A percentile compares a stretch with the other conserved stretches of the same genome.
Evolutionary conservation across 225 moss, liverwort and hornwort genomes (phyloP).

Genomic region (Pseudoscleropodium purum): DNA sequence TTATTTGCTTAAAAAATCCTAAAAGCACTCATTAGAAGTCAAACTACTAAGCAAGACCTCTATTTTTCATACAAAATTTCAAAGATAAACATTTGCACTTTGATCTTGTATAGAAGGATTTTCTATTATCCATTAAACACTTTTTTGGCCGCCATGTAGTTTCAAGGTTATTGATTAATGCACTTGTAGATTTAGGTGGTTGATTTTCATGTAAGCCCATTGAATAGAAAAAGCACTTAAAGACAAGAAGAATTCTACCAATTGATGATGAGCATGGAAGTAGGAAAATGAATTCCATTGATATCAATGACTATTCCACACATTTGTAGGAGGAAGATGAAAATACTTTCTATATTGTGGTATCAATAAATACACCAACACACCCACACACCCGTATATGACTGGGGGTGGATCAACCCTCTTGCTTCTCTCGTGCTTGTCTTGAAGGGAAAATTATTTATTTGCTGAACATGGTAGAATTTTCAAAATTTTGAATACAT

Average conservation of each 20-base stretch:
- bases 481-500: too few relatives aligned
- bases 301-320: neutral
- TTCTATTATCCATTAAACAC: neutral
- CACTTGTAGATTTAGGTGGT: neutral
- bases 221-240: neutral
- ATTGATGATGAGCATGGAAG: too few relatives aligned
- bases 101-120: fast-evolving
- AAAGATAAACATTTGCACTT: neutral
- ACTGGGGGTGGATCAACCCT: too few relatives aligned
- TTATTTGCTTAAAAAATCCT: neutral
- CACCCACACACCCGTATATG: too few relatives aligned
- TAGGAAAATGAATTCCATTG: neutral
- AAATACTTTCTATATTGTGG: too few relatives aligned
- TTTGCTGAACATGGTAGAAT: too few relatives aligned
- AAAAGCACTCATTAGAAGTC: neutral
- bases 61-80: neutral
- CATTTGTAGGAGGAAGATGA: too few relatives aligned
- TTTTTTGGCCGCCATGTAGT: fast-evolving
- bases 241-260: neutral
- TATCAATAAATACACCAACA: neutral
- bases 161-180: neutral
- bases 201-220: fast-evolving
- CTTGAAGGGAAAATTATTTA: too few relatives aligned
- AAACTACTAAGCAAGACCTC: fast-evolving
- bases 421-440: fast-evolving